These are phyloP conservation scores for Bassia scoparia DNA, from an alignment of 148 eudicot genomes.

Conservation along the genomic window DNA sequence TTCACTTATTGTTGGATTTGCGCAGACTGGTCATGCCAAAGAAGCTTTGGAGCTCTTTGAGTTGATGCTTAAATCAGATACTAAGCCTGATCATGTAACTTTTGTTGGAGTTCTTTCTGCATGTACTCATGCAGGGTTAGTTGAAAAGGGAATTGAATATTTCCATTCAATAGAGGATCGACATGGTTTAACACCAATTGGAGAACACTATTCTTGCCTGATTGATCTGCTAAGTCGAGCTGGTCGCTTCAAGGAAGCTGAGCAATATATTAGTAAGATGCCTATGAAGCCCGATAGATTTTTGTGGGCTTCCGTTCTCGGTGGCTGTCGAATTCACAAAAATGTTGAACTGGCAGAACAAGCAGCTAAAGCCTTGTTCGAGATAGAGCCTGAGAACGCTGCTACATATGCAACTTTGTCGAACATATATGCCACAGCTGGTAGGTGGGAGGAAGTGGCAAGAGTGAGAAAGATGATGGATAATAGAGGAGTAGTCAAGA, in stretches of 20 bases:
- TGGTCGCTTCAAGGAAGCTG: conserved; percentile 45
- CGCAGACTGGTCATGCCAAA: conserved; percentile 38
- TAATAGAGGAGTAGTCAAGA: conserved; percentile 43
- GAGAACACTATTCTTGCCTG: conserved; percentile 43
- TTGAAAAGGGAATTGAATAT: conserved; percentile 37
- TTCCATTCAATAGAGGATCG: conserved; percentile 38
- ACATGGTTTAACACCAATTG: conserved; percentile 33
- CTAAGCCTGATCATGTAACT: conserved; percentile 40
- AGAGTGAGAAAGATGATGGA: conserved; percentile 42
- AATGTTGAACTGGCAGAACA: conserved; percentile 42
- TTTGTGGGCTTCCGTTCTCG: conserved; percentile 48
- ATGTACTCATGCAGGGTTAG: conserved; percentile 47
- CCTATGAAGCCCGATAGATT: conserved; percentile 47
- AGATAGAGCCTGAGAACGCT: conserved; percentile 43
- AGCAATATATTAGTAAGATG: conserved; percentile 38
- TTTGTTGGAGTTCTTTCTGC: conserved; percentile 48
- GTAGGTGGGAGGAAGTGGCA: conserved; percentile 38
- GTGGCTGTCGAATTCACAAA: conserved; percentile 48
- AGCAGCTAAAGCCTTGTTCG: conserved; percentile 38
- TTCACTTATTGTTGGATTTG: conserved; percentile 40
- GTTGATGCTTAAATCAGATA: conserved; percentile 31
- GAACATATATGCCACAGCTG: conserved; percentile 40
- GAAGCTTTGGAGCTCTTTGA: conserved; percentile 37
- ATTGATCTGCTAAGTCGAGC: conserved; percentile 43
- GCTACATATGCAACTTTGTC: conserved; percentile 44